phyloP scores from a whole-genome alignment of 164 flowering plant genomes.

The Vitis riparia region DNA sequence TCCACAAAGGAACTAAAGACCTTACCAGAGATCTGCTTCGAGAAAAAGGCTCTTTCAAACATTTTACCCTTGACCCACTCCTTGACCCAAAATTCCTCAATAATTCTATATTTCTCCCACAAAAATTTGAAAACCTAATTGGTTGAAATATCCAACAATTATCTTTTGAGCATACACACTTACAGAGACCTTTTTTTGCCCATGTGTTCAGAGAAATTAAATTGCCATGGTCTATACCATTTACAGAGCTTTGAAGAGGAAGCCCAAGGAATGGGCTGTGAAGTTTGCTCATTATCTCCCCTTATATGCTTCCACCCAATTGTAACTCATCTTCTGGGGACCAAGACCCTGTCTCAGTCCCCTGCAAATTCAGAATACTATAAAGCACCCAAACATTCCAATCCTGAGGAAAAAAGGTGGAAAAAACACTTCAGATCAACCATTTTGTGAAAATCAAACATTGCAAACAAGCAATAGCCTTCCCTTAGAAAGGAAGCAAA shows the following conservation, averaged over 20 bases:
- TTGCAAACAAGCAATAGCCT: no score
- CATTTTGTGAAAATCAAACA: neutral
- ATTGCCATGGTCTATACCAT: constrained; percentile 26
- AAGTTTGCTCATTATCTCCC: constrained; percentile 54
- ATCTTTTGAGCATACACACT: constrained; percentile 35
- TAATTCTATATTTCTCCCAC: constrained; percentile 49
- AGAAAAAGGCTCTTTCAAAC: constrained; percentile 53
- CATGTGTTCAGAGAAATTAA: constrained; percentile 18
- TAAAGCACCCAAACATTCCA: constrained; percentile 6
- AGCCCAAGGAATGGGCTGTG: constrained; percentile 53
- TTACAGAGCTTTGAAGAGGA: constrained; percentile 32
- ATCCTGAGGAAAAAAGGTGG: neutral
- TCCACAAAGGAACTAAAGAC: constrained; percentile 67
- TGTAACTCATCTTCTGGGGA: constrained; percentile 52
- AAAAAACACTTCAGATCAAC: neutral
- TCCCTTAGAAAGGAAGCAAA: no score
- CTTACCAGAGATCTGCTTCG: constrained; percentile 54
- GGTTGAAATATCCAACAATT: constrained; percentile 38
- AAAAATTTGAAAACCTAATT: constrained; percentile 47
- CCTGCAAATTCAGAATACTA: constrained; percentile 26
- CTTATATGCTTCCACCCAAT: constrained; percentile 8
- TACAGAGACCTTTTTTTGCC: constrained; percentile 26
- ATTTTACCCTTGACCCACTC: constrained; percentile 46
- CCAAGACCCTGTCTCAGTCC: constrained; percentile 78
- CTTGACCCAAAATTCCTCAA: constrained; percentile 35